Evolutionary conservation across 208 protist genomes (phyloP).

Genomic region (Trypanosoma boissoni): DNA sequence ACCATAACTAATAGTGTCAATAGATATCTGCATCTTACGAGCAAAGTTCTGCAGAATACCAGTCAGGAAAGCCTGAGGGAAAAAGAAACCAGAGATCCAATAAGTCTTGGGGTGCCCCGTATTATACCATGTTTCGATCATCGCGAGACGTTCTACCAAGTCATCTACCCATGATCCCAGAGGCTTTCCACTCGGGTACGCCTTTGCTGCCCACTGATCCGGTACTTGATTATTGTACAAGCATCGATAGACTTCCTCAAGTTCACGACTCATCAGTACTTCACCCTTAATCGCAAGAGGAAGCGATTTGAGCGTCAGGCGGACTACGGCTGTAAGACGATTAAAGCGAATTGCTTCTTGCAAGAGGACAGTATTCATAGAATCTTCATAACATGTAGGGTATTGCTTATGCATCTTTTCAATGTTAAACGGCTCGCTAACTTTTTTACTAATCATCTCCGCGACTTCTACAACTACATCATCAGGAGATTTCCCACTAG

Average conservation of each 20-base stretch:
- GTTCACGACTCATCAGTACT: constrained; percentile 96
- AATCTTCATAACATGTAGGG: constrained; percentile 95
- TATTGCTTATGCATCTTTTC: constrained; percentile 86
- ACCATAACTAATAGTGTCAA: constrained; percentile 94
- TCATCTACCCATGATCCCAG: constrained; percentile 95
- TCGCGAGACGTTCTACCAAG: constrained; percentile 84
- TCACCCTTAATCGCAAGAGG: constrained; percentile 95
- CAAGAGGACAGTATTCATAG: constrained; percentile 98
- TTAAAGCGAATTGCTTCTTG: constrained; percentile 98
- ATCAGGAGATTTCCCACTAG: constrained; percentile 61
- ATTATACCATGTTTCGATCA: constrained; percentile 95
- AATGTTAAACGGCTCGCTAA: constrained; percentile 85
- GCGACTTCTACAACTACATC: constrained; percentile 82
- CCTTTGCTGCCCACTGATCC: constrained; percentile 78
- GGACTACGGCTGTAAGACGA: constrained; percentile 85
- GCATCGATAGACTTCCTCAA: constrained; percentile 93
- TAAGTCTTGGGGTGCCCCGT: constrained; percentile 90
- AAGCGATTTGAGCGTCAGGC: constrained; percentile 76
- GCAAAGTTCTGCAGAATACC: constrained; percentile 96
- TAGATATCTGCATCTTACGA: constrained; percentile 89
- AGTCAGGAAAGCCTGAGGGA: constrained; percentile 95
- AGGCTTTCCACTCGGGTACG: constrained; percentile 95
- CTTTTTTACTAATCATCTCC: constrained; percentile 68
- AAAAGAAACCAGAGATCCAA: constrained; percentile 98
- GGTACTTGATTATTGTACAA: constrained; percentile 97